Percentiles rank a stretch among this genome's conserved stretches.
phyloP scores from a whole-genome alignment of 306 rosid species.

The Cotoneaster glaucophyllus region DNA sequence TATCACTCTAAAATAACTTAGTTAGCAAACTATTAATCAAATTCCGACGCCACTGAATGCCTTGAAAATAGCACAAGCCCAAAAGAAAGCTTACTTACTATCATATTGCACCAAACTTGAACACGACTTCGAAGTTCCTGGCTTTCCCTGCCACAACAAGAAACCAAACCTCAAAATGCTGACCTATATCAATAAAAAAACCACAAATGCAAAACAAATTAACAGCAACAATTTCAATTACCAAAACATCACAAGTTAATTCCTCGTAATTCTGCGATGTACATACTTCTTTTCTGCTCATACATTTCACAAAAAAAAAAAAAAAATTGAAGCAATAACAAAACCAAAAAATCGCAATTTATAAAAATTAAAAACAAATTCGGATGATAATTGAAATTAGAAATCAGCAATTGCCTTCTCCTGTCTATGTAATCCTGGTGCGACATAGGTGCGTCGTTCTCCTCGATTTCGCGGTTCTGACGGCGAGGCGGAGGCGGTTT shows the following conservation, averaged over 20 bases:
- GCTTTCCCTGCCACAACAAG: slow-evolving; percentile 42
- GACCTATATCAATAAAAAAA: background rate
- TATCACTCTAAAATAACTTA: background rate
- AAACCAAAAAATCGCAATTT: too few species aligned
- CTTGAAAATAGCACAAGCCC: too few species aligned
- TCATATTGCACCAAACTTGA: slow-evolving; percentile 62
- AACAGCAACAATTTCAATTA: slow-evolving; percentile 19
- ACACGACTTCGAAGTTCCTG: slow-evolving; percentile 43
- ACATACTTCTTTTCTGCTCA: slow-evolving; percentile 56
- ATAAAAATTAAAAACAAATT: background rate
- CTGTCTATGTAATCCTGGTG: slow-evolving; percentile 62
- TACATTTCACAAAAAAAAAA: background rate
- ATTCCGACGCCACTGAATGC: background rate
- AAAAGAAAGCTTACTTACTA: slow-evolving; percentile 39
- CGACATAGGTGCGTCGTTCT: slow-evolving; percentile 50
- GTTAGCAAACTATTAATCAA: background rate
- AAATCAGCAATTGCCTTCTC: slow-evolving; percentile 40
- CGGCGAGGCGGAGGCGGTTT: slow-evolving; percentile 8
- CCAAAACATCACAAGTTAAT: slow-evolving; percentile 63
- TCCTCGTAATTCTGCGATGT: slow-evolving; percentile 25
- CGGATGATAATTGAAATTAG: background rate
- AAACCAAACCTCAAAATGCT: slow-evolving; percentile 9
- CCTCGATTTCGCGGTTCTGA: slow-evolving; percentile 5
- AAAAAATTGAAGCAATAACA: too few species aligned
- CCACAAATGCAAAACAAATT: background rate